Conservation (phyloP, 768 basidiomycete species). For the Fistulinella prunicolor region DNA sequence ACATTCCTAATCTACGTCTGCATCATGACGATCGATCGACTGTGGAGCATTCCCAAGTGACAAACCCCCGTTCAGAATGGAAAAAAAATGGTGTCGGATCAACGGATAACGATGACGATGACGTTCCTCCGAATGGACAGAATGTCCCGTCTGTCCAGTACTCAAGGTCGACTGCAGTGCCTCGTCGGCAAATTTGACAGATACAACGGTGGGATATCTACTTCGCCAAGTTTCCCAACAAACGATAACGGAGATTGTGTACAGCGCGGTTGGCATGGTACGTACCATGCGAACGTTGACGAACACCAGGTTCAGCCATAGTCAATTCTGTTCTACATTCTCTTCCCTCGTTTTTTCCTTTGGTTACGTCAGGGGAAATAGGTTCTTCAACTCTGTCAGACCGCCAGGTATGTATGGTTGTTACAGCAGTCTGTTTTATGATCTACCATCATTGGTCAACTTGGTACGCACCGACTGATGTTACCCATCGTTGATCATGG, state of each 20-base stretch:
- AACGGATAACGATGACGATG: no score
- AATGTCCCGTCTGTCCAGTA: constrained; percentile 3
- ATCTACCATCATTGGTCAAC: constrained; percentile 11
- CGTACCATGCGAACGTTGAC: not conserved
- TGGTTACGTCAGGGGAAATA: not conserved
- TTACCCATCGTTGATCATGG: no score
- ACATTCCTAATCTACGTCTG: no score
- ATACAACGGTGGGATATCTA: constrained; percentile 2
- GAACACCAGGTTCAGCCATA: not conserved
- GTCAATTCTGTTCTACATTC: constrained; percentile 11
- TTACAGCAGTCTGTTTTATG: constrained; percentile 6
- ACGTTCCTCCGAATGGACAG: no score
- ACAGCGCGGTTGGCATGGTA: constrained; percentile 8
- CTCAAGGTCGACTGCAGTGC: not conserved
- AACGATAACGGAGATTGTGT: constrained; percentile 6
- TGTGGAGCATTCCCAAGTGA: no score
- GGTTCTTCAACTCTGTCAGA: not conserved
- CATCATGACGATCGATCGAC: no score
- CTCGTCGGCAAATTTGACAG: not conserved
- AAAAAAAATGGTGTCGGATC: no score
- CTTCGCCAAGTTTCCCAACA: constrained; percentile 9
- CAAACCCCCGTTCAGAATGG: no score
- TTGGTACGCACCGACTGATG: not conserved
- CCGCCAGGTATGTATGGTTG: constrained; percentile 10
- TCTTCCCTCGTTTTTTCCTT: not conserved